These are phyloP conservation scores for Paraurostyla sp. DNA, from an alignment of 73 alveolate genomes.

Conservation along the genomic window DNA sequence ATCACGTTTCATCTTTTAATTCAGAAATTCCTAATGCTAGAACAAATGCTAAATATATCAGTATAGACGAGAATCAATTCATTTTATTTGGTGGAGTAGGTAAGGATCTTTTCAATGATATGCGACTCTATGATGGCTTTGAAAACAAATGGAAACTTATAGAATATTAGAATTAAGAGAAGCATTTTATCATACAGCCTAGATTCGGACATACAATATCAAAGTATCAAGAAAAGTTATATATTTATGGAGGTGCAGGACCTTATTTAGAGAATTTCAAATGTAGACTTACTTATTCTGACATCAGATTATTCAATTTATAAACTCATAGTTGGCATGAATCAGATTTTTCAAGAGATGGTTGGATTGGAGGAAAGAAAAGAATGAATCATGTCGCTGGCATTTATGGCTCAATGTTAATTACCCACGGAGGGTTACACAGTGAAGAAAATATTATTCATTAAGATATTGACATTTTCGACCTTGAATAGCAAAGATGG, in stretches of 20 bases:
- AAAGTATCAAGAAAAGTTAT: background rate
- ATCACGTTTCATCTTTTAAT: background rate
- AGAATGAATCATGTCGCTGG: slow-evolving; percentile 33
- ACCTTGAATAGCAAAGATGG: background rate
- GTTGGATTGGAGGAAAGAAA: slow-evolving; percentile 5
- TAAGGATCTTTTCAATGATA: slow-evolving; percentile 6
- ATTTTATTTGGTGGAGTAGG: slow-evolving; percentile 11
- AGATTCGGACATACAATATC: slow-evolving; percentile 35
- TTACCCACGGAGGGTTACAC: slow-evolving; percentile 2
- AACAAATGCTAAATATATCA: background rate
- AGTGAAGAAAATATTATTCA: background rate
- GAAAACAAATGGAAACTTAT: slow-evolving; percentile 9
- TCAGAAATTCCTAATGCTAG: slow-evolving; percentile 46
- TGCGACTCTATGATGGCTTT: background rate
- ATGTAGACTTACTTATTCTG: slow-evolving; percentile 31
- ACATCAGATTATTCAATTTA: slow-evolving; percentile 18
- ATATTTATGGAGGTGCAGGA: slow-evolving; percentile 53
- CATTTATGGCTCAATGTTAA: slow-evolving; percentile 9
- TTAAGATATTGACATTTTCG: background rate
- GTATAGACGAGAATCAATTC: background rate
- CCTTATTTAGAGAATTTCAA: background rate
- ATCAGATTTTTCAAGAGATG: slow-evolving; percentile 15
- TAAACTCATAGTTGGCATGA: slow-evolving; percentile 12
- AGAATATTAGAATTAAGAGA: background rate
- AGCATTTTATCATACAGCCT: background rate